phyloP scores from a whole-genome alignment of 768 basidiomycete genomes.

The Hemileccinum rubropunctum region DNA sequence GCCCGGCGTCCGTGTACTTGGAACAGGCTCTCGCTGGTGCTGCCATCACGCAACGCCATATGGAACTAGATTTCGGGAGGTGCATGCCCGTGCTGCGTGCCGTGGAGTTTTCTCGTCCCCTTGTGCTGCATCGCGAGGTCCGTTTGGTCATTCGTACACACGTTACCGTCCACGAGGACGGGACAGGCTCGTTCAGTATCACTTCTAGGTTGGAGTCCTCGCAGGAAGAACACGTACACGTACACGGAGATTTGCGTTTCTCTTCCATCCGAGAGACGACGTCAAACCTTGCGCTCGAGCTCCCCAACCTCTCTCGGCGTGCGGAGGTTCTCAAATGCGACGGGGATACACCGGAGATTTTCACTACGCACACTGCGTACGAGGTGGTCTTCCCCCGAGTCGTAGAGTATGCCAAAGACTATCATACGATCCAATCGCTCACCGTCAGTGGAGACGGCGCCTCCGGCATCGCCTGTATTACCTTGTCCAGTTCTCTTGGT shows the following conservation, averaged over 20 bases:
- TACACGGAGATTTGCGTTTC: constrained; percentile 45
- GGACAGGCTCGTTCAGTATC: constrained; percentile 44
- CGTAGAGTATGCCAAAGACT: constrained; percentile 58
- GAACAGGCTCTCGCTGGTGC: constrained; percentile 53
- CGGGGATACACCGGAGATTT: constrained; percentile 39
- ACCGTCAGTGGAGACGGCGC: constrained; percentile 45
- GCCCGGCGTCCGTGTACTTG: constrained; percentile 65
- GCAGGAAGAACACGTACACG: constrained; percentile 38
- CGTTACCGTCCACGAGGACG: constrained; percentile 36
- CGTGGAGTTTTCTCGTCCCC: constrained; percentile 50
- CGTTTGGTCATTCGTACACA: constrained; percentile 36
- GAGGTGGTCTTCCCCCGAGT: constrained; percentile 67
- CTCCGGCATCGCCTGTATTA: constrained; percentile 51
- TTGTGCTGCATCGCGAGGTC: constrained; percentile 43
- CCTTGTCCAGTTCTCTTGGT: constrained; percentile 41
- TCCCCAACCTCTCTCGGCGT: constrained; percentile 36
- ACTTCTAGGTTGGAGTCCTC: constrained; percentile 37
- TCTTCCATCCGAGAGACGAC: constrained; percentile 30
- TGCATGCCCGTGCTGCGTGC: constrained; percentile 38
- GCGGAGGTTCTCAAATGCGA: constrained; percentile 30
- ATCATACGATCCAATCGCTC: constrained; percentile 56
- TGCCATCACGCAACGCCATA: constrained; percentile 33
- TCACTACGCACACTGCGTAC: constrained; percentile 56
- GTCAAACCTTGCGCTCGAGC: constrained; percentile 37
- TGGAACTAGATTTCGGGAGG: constrained; percentile 32